A percentile compares a stretch with the other conserved stretches of the same genome.
These are phyloP conservation scores for Cutaneotrichosporon arboriforme DNA, from an alignment of 1,284 basidiomycete species.

Conservation along the genomic window DNA sequence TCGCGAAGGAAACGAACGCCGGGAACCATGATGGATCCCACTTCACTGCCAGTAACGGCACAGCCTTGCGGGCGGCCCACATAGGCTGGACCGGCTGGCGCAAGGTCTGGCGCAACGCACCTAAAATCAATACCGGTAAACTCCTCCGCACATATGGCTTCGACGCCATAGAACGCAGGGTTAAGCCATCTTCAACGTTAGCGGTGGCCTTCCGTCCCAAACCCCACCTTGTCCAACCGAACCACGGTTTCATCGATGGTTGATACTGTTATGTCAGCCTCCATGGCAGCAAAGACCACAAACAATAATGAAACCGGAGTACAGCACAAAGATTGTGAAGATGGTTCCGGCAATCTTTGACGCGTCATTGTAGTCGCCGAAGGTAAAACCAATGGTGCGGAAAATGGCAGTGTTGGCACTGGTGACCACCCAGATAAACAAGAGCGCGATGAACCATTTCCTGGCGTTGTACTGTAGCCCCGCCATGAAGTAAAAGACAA, in stretches of 20 bases:
- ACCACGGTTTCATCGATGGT: constrained; percentile 36
- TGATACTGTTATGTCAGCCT: constrained; percentile 15
- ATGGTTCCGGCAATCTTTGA: constrained; percentile 38
- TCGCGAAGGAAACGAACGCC: constrained; percentile 40
- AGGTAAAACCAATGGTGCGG: constrained; percentile 37
- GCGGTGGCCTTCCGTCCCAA: neutral
- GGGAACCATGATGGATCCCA: constrained; percentile 1
- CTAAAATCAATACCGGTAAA: constrained; percentile 44
- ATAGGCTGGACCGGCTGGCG: constrained; percentile 45
- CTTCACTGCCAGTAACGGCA: constrained; percentile 43
- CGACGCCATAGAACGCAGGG: constrained; percentile 35
- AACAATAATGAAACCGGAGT: constrained; percentile 38
- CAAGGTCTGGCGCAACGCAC: constrained; percentile 44
- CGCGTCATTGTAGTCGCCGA: constrained; percentile 39
- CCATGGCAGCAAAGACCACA: neutral
- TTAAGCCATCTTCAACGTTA: constrained; percentile 21
- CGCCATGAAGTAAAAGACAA: constrained; percentile 45
- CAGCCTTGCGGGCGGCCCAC: constrained; percentile 32
- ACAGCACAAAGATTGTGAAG: constrained; percentile 31
- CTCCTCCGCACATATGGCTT: constrained; percentile 45
- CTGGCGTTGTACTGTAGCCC: constrained; percentile 26
- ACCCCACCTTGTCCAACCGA: neutral
- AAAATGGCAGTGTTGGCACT: constrained; percentile 33
- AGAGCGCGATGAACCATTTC: constrained; percentile 42
- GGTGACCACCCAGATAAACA: constrained; percentile 28